Evolutionary conservation across 768 basidiomycete species (phyloP).

Genomic region (Termitomyces sp.): DNA sequence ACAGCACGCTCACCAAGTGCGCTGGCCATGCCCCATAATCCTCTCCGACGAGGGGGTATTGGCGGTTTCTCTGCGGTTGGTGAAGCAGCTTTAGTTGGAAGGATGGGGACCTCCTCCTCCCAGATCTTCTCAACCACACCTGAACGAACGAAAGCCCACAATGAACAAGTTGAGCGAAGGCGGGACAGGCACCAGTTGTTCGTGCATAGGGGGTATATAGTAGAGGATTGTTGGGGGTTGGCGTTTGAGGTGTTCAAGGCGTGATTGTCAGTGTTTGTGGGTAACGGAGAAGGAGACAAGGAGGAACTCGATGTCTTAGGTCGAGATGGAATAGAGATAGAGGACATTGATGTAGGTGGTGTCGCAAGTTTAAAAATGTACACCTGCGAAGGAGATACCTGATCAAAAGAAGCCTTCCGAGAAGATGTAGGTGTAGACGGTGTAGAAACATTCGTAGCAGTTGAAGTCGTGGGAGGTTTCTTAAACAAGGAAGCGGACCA

Average conservation of each 20-base stretch:
- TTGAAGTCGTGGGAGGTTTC: slow-evolving; percentile 29
- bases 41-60: slow-evolving; percentile 42
- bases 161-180: slow-evolving; percentile 79
- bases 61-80: slow-evolving; percentile 32
- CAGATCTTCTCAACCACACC: slow-evolving; percentile 83
- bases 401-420: slow-evolving; percentile 19
- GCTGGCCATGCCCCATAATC: slow-evolving; percentile 66
- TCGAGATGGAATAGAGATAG: slow-evolving; percentile 27
- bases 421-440: slow-evolving; percentile 27
- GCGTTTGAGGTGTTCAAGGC: slow-evolving; percentile 15
- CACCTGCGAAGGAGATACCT: slow-evolving; percentile 38
- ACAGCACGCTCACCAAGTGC: slow-evolving; percentile 54
- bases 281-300: slow-evolving; percentile 19
- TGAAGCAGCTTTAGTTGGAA: slow-evolving; percentile 20
- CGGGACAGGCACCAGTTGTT: slow-evolving; percentile 85
- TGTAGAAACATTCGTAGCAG: slow-evolving; percentile 24
- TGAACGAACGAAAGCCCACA: slow-evolving; percentile 86
- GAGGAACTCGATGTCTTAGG: slow-evolving; percentile 16
- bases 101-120: slow-evolving; percentile 68
- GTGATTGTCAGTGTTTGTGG: slow-evolving; percentile 22
- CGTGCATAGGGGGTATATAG: slow-evolving; percentile 76
- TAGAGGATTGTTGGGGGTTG: slow-evolving; percentile 27
- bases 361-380: slow-evolving; percentile 64
- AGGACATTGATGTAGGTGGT: slow-evolving; percentile 24
- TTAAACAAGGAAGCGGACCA: slow-evolving; percentile 62